Evolutionary conservation across 495 filamentous ascomycete species (phyloP).

Genomic region (Aspergillus olivimuriae): DNA sequence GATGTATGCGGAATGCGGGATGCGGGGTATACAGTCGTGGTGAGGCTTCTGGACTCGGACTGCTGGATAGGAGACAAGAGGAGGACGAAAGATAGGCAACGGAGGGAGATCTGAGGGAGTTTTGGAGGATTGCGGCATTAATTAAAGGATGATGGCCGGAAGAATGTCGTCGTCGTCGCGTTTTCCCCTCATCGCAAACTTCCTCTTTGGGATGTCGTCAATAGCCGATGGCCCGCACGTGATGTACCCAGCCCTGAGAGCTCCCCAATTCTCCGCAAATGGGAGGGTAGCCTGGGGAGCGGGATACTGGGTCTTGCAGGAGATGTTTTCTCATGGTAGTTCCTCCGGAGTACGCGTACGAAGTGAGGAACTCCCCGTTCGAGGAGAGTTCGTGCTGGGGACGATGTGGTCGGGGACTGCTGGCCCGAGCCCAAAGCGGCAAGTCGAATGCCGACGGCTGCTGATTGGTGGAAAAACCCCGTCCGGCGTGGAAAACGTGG

Average conservation of each 20-base stretch:
- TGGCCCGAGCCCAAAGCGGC: neutral
- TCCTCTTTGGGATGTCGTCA: conserved; percentile 9
- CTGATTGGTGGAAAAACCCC: conserved; percentile 13
- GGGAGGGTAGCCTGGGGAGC: no score
- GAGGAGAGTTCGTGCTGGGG: no score
- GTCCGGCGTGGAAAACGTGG: neutral
- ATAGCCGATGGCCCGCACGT: conserved; percentile 25
- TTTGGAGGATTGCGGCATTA: no score
- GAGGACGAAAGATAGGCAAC: conserved; percentile 6
- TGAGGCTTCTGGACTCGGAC: no score
- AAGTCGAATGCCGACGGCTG: neutral
- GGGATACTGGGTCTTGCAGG: no score
- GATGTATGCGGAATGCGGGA: neutral
- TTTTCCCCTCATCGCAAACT: conserved; percentile 25
- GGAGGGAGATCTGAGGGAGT: neutral
- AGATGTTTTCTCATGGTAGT: no score
- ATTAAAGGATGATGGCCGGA: no score
- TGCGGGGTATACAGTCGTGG: no score
- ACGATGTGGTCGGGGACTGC: conserved; percentile 5
- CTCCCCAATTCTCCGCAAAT: no score
- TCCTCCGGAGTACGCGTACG: no score
- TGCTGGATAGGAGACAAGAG: neutral
- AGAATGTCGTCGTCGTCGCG: no score
- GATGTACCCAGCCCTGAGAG: conserved; percentile 14
- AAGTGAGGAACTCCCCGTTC: no score